Evolutionary conservation across 208 protist genomes (phyloP).

Genomic region (Trypanosoma cruzi): DNA sequence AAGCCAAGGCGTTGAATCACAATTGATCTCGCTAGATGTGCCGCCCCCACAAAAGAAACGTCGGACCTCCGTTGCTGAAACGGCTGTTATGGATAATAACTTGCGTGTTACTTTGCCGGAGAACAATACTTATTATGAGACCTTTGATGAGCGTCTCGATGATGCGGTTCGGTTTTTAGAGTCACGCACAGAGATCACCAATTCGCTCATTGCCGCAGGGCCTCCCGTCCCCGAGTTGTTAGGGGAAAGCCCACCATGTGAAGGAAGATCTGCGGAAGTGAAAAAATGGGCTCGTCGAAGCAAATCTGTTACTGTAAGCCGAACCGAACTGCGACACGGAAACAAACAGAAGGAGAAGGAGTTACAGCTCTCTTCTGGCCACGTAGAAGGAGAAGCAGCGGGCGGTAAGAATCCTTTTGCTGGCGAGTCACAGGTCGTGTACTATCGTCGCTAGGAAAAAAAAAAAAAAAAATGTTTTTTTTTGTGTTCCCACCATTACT

Average conservation of each 20-base stretch:
- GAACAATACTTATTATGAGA: slow-evolving; percentile 47
- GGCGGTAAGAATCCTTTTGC: background rate
- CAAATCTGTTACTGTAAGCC: slow-evolving; percentile 13
- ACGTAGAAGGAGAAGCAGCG: background rate
- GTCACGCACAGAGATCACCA: slow-evolving; percentile 18
- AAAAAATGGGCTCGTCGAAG: slow-evolving; percentile 8
- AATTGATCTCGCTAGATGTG: slow-evolving; percentile 10
- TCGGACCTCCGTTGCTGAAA: background rate
- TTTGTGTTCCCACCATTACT: background rate
- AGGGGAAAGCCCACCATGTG: slow-evolving; percentile 29
- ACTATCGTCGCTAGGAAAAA: slow-evolving; percentile 57
- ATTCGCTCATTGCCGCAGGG: slow-evolving; percentile 9
- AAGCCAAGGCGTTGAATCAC: slow-evolving; percentile 7
- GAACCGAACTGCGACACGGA: slow-evolving; percentile 14
- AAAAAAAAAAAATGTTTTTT: background rate
- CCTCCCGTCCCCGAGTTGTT: slow-evolving; percentile 18
- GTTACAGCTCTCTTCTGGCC: background rate
- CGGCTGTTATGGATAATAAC: background rate
- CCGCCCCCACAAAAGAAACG: slow-evolving; percentile 15
- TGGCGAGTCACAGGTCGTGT: slow-evolving; percentile 81
- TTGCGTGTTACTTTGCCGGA: background rate
- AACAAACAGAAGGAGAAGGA: slow-evolving; percentile 5
- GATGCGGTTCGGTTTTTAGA: slow-evolving; percentile 62
- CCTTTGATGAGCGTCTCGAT: slow-evolving; percentile 66
- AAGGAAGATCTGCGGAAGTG: slow-evolving; percentile 1